These are phyloP conservation scores for Xylariaceae sp. DNA, from an alignment of 2,329 filamentous ascomycete genomes.

Conservation along the genomic window DNA sequence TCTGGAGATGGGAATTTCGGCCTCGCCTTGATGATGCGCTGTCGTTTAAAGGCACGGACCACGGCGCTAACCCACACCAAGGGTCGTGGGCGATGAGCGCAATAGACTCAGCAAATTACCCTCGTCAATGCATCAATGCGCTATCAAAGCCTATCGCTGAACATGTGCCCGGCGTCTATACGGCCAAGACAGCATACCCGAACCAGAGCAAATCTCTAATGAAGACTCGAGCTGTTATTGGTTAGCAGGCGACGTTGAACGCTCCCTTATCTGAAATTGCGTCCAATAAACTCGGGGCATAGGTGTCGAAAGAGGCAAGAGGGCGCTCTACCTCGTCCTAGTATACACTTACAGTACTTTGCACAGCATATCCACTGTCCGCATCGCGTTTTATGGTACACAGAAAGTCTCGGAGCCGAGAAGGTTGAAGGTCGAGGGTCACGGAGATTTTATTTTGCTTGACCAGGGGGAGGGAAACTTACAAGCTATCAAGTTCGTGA, in stretches of 20 bases:
- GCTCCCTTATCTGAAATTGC: slow-evolving; percentile 26
- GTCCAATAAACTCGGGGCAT: slow-evolving; percentile 12
- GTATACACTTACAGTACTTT: no score
- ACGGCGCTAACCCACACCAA: slow-evolving; percentile 21
- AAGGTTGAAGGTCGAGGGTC: no score
- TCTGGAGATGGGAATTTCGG: slow-evolving; percentile 16
- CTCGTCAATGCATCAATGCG: slow-evolving; percentile 41
- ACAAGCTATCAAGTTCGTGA: not conserved
- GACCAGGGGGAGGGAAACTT: not conserved
- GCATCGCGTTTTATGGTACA: no score
- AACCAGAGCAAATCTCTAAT: no score
- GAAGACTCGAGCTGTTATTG: no score
- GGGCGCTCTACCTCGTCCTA: no score
- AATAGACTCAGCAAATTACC: slow-evolving; percentile 38
- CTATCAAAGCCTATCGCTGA: slow-evolving; percentile 23
- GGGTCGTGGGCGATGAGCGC: slow-evolving; percentile 25
- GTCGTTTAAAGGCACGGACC: slow-evolving; percentile 24
- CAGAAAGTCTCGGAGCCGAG: no score
- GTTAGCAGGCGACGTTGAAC: no score
- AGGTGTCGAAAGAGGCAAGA: slow-evolving; percentile 14
- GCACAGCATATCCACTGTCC: no score
- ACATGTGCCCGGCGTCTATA: slow-evolving; percentile 24
- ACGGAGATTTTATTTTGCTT: no score
- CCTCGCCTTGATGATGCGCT: slow-evolving; percentile 24
- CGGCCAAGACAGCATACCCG: no score